Evolutionary conservation across 768 basidiomycete species (phyloP).

Genomic region (Coprinopsis sp.): DNA sequence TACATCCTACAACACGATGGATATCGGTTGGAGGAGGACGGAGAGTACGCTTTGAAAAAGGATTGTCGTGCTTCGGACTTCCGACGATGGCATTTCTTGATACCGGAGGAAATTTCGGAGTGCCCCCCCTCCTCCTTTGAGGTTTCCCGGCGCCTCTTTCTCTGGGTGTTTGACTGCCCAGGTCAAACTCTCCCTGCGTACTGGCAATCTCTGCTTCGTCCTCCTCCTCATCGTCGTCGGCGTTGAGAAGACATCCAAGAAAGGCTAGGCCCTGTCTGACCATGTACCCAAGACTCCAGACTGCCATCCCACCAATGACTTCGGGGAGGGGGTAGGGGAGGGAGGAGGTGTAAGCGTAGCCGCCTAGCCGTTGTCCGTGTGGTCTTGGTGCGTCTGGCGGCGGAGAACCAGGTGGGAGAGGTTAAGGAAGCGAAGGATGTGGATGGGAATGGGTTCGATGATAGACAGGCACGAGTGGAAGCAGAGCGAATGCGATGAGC

Average conservation of each 20-base stretch:
- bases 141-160: too few species aligned
- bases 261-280: constrained; percentile 39
- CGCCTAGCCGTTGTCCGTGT: too few species aligned
- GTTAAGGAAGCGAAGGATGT: constrained; percentile 15
- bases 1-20: constrained; percentile 5
- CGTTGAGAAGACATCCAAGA: constrained; percentile 44
- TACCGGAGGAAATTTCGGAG: too few species aligned
- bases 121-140: too few species aligned
- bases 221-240: constrained; percentile 48
- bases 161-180: too few species aligned
- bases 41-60: constrained; percentile 49
- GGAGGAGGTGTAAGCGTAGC: constrained; percentile 39
- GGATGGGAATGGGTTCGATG: constrained; percentile 26
- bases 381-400: too few species aligned
- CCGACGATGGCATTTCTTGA: too few species aligned
- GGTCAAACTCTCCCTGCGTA: constrained; percentile 30
- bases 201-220: too few species aligned
- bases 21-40: constrained; percentile 34
- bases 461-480: constrained; percentile 54
- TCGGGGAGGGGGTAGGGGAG: constrained; percentile 64
- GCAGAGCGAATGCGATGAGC: constrained; percentile 41
- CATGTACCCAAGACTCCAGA: constrained; percentile 58
- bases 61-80: constrained; percentile 29
- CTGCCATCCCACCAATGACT: constrained; percentile 51
- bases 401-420: too few species aligned